These are phyloP conservation scores for Phytophthora colocasiae DNA, from an alignment of 352 stramenopile genomes.

Conservation along the genomic window DNA sequence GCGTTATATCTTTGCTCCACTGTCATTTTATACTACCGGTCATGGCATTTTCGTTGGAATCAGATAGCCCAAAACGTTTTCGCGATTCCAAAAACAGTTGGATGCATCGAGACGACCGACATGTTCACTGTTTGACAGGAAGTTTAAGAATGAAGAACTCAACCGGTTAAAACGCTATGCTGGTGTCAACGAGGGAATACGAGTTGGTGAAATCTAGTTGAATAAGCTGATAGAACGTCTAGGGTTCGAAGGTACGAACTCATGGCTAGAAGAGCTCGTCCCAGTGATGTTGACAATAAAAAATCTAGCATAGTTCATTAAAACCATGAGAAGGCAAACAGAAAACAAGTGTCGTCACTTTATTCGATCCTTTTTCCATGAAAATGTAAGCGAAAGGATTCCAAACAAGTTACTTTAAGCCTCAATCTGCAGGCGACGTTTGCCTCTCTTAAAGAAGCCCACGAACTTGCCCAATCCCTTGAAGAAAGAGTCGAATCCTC, in stretches of 20 bases:
- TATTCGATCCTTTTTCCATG: too few relatives aligned
- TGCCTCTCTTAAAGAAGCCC: slow-evolving; percentile 7
- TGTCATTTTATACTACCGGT: too few relatives aligned
- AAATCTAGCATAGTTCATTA: too few relatives aligned
- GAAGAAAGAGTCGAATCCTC: slow-evolving; percentile 7
- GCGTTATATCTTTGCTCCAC: too few relatives aligned
- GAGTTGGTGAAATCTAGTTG: background rate
- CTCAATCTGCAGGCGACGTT: slow-evolving; percentile 8
- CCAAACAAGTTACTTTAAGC: background rate
- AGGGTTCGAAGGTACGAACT: too few relatives aligned
- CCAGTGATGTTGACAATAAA: too few relatives aligned
- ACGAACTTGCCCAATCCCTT: slow-evolving; percentile 5
- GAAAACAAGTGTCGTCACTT: too few relatives aligned
- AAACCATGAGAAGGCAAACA: background rate
- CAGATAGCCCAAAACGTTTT: too few relatives aligned
- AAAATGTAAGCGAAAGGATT: background rate
- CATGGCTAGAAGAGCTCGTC: too few relatives aligned
- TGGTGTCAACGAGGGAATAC: slow-evolving; percentile 4
- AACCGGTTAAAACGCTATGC: background rate
- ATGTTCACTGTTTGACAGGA: background rate
- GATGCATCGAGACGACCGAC: background rate
- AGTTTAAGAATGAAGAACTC: slow-evolving; percentile 17
- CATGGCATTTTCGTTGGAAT: too few relatives aligned
- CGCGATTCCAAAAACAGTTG: too few relatives aligned
- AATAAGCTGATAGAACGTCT: background rate